Evolutionary conservation across 2,329 filamentous ascomycete species (phyloP), one percentile per base, ranked within the genome.

Genomic region (Cladosporium colombiae): DNA sequence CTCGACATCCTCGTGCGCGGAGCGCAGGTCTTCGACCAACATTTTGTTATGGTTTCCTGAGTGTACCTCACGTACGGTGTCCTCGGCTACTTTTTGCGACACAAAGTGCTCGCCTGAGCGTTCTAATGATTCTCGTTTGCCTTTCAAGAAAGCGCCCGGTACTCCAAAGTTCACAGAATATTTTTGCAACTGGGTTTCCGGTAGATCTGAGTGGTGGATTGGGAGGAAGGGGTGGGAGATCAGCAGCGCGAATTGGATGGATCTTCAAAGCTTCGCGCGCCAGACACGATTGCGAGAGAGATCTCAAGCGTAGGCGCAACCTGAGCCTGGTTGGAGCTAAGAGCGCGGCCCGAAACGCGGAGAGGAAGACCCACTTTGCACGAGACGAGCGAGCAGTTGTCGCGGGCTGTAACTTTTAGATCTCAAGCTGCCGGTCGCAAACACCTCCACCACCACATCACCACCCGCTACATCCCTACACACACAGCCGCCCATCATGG

Each of bases 1-100:
- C 84, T 99, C 95, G 60, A 99, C 83, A 80, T 99, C 95, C 86
- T 99, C 95, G 74, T 97, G 93, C 73, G 97, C 87, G 74, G 92
- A 93, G 73, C 95, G 88, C 81, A 98, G 91, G 73, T 98, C 93
- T 83, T 99, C 96, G 69, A 97, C 81, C 71, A 96, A 82, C 93
- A 97, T 88, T 44, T 52, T 76, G 57, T 27, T 7, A 21, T 21
- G 7, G 2, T 56, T 33, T 27, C 6, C 31, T 3, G 5, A 4
- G 37, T 29, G 23, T 14, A 18, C 13, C 14, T 21, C 21, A 5
- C 29, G 55, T 40, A 7, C 8, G n/a, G 55, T 25, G 11, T 27
- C 13, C 55, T 57, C 21, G 52, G 33, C 7, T 57, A 40, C n/a
- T 46, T 46, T 29, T 31, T 35, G 56, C 56, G 37, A 59, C 14